Percentiles rank a stretch among this genome's conserved stretches.
Conservation (phyloP, 108 stramenopile species). For the Aurantiochytrium sp. region DNA sequence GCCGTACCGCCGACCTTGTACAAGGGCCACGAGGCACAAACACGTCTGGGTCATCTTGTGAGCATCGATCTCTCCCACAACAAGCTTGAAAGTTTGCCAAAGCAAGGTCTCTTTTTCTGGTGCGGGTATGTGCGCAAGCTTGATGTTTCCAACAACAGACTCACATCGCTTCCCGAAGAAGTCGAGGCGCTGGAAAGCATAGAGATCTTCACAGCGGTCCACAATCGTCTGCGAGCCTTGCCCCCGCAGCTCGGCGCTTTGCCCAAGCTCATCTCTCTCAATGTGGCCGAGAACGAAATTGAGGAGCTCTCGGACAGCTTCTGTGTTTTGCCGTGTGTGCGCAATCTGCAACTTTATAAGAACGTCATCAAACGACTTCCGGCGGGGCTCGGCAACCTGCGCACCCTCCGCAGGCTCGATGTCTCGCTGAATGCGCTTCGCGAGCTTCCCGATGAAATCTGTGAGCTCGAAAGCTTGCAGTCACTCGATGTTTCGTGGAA, state of each 20-base stretch:
- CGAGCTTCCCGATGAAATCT: not conserved
- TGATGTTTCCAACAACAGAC: not conserved
- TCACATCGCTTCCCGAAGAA: not conserved
- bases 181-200: not conserved
- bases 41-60: not conserved
- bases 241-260: not conserved
- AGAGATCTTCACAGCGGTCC: not conserved
- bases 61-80: slow-evolving; percentile 1
- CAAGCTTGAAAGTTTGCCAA: not conserved
- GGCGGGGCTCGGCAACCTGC: not conserved
- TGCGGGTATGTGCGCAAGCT: not conserved
- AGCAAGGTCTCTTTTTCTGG: not conserved
- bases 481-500: not conserved
- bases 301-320: not conserved
- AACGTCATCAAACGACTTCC: not conserved
- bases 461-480: not conserved
- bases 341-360: not conserved
- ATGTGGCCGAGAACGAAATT: not conserved
- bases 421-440: slow-evolving; percentile 4
- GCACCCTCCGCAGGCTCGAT: not conserved
- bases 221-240: not conserved
- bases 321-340: not conserved
- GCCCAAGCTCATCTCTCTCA: not conserved
- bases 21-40: not conserved
- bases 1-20: not conserved